A percentile compares a stretch with the other conserved stretches of the same genome.
These are phyloP conservation scores for Tetratostichococcus sp. DNA, from an alignment of 139 green algal genomes.

Conservation along the genomic window DNA sequence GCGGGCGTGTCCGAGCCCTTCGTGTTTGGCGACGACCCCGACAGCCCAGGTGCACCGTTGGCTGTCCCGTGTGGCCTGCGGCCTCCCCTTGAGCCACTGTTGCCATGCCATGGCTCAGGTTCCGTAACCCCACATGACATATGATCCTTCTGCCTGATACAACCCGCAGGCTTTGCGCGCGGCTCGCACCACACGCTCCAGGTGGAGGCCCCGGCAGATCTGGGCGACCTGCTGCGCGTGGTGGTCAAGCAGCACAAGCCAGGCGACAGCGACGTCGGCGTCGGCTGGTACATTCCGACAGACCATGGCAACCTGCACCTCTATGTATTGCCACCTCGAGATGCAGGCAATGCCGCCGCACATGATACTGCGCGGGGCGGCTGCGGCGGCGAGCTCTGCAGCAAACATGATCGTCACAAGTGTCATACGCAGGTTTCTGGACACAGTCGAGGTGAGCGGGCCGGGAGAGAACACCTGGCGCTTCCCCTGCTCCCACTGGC, in stretches of 20 bases:
- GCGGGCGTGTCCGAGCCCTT: slow-evolving; percentile 31
- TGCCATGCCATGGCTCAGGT: too few species aligned
- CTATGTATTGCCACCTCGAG: too few species aligned
- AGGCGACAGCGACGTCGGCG: slow-evolving; percentile 20
- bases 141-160: too few species aligned
- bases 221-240: slow-evolving; percentile 50
- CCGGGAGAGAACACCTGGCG: slow-evolving; percentile 34
- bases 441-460: slow-evolving; percentile 45
- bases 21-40: slow-evolving; percentile 34
- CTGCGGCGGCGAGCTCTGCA: too few species aligned
- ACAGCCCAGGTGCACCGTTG: slow-evolving; percentile 5
- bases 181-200: slow-evolving; percentile 31
- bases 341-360: too few species aligned
- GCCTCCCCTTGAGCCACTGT: too few species aligned
- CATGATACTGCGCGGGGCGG: too few species aligned
- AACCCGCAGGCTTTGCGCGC: slow-evolving; percentile 26
- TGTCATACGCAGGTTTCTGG: slow-evolving; percentile 77
- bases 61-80: too few species aligned
- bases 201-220: slow-evolving; percentile 8
- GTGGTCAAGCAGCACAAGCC: slow-evolving; percentile 18
- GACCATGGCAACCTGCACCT: too few species aligned
- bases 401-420: too few species aligned
- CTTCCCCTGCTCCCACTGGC: slow-evolving; percentile 84
- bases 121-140: too few species aligned
- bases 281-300: neutral